Percentiles rank a stretch among this genome's conserved stretches.
phyloP scores from a whole-genome alignment of 2,329 filamentous ascomycete genomes.

The Pseudocercospora pini-densiflorae region DNA sequence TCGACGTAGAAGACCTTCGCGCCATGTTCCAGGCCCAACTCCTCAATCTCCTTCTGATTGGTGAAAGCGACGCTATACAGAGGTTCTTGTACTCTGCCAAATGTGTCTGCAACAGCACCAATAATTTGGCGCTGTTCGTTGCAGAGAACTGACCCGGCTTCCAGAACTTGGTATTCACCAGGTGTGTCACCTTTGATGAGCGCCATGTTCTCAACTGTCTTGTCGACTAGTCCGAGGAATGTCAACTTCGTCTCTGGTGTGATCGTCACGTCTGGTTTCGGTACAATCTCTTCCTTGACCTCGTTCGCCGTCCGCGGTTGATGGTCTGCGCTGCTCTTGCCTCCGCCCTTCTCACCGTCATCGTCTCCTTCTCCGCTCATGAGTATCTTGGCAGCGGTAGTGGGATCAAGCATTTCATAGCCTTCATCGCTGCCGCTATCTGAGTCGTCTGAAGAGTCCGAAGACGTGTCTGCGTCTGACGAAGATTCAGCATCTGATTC shows the following conservation, averaged over 20 bases:
- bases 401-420: slow-evolving; percentile 76
- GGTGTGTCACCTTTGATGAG: slow-evolving; percentile 79
- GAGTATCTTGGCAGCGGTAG: slow-evolving; percentile 81
- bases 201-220: slow-evolving; percentile 76
- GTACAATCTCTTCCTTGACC: slow-evolving; percentile 50
- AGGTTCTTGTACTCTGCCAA: slow-evolving; percentile 84
- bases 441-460: slow-evolving; percentile 54
- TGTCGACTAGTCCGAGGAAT: slow-evolving; percentile 74
- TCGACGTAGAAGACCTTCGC: slow-evolving; percentile 79
- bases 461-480: slow-evolving; percentile 53
- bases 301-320: slow-evolving; percentile 83
- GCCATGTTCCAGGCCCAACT: slow-evolving; percentile 69
- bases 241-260: slow-evolving; percentile 77
- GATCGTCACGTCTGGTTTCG: slow-evolving; percentile 77
- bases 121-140: slow-evolving; percentile 74
- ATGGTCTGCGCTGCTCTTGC: slow-evolving; percentile 47
- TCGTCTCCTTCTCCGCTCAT: slow-evolving; percentile 83
- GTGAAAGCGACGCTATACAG: slow-evolving; percentile 82
- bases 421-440: slow-evolving; percentile 58
- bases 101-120: slow-evolving; percentile 78
- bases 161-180: slow-evolving; percentile 83
- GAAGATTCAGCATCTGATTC: slow-evolving; percentile 65
- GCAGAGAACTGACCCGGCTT: slow-evolving; percentile 83
- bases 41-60: slow-evolving; percentile 68
- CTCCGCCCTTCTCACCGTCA: slow-evolving; percentile 68